phyloP scores from a whole-genome alignment of 192 early-diverging fungal species.

The Podila minutissima region DNA sequence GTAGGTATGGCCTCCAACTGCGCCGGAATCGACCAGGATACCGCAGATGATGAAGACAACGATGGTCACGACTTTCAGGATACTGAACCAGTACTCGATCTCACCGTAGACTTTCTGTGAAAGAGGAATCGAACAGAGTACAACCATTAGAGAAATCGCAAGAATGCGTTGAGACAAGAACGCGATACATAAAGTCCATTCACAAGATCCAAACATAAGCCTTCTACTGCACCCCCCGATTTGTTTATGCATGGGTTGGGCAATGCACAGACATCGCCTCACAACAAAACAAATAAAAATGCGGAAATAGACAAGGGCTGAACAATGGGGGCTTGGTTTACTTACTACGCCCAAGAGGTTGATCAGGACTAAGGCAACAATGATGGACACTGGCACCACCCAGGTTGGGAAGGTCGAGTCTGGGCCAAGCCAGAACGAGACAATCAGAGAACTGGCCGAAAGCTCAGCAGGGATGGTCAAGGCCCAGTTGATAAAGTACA shows the following conservation, averaged over 20 bases:
- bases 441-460: conserved; percentile 79
- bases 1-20: conserved; percentile 66
- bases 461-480: conserved; percentile 76
- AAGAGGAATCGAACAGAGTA: conserved; percentile 35
- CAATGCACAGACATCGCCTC: too few species aligned
- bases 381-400: conserved; percentile 56
- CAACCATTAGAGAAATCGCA: background rate
- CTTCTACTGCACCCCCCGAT: too few species aligned
- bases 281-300: too few species aligned
- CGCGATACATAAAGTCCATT: conserved; percentile 54
- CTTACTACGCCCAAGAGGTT: conserved; percentile 77
- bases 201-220: too few species aligned
- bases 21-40: conserved; percentile 77
- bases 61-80: conserved; percentile 85
- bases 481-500: conserved; percentile 63
- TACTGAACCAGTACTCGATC: conserved; percentile 84
- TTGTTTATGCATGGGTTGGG: too few species aligned
- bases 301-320: too few species aligned
- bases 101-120: conserved; percentile 71
- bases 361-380: conserved; percentile 69
- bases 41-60: conserved; percentile 85
- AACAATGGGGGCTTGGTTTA: conserved; percentile 10
- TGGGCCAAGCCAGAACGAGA: conserved; percentile 65
- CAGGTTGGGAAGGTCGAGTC: conserved; percentile 36
- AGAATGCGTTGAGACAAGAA: background rate